These are phyloP conservation scores for Hapsidospora chrysogenum DNA, from an alignment of 495 filamentous ascomycete species.

Conservation along the genomic window DNA sequence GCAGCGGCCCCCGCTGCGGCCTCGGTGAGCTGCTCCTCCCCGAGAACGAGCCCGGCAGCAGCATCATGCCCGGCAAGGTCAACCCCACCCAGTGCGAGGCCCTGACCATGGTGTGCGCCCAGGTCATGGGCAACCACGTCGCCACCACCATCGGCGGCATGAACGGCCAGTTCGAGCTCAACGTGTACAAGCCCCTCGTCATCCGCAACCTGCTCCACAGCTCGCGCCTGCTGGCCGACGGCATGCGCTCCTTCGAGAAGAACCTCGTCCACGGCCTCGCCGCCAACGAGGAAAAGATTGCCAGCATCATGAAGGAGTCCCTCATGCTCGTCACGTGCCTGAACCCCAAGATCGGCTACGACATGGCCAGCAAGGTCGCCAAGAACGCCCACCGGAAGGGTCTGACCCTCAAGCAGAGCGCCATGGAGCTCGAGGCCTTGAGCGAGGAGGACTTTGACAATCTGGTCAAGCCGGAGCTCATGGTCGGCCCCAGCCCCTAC, in stretches of 20 bases:
- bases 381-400: constrained; percentile 99
- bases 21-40: constrained; percentile 83
- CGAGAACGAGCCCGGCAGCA: constrained; percentile 93
- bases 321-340: constrained; percentile 97
- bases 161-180: constrained; percentile 97
- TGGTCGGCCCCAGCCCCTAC: constrained; percentile 60
- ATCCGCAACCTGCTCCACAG: constrained; percentile 93
- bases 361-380: constrained; percentile 93
- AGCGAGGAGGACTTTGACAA: constrained; percentile 84
- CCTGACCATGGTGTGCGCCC: constrained; percentile 91
- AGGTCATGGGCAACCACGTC: constrained; percentile 95
- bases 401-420: constrained; percentile 77
- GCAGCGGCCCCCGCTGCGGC: constrained; percentile 88
- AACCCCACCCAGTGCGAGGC: constrained; percentile 98
- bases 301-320: constrained; percentile 70
- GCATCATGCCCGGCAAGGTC: constrained; percentile 99
- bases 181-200: constrained; percentile 95
- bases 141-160: constrained; percentile 84
- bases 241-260: constrained; percentile 87
- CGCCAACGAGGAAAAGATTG: constrained; percentile 85
- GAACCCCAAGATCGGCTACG: constrained; percentile 97
- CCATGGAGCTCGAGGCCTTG: constrained; percentile 83
- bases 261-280: constrained; percentile 78
- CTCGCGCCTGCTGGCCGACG: constrained; percentile 68
- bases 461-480: constrained; percentile 87